Percentiles rank a stretch among this genome's conserved stretches.
Conservation (phyloP, 2,329 filamentous ascomycete genomes). For the Rugonectria rugulosa region DNA sequence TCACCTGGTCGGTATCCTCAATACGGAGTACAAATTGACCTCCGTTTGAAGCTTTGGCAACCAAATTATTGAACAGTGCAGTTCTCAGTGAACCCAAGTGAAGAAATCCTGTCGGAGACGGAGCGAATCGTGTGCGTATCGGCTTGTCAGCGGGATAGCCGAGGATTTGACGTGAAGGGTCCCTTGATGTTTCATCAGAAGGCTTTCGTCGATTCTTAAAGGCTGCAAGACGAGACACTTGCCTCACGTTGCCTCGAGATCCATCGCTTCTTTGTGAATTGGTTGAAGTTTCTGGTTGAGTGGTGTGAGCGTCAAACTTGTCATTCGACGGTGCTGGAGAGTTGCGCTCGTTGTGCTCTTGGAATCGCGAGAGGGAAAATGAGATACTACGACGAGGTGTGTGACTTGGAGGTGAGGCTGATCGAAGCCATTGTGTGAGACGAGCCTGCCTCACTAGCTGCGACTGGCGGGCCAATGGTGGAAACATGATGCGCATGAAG, state of each 20-base stretch:
- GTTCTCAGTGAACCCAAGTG: slow-evolving; percentile 92
- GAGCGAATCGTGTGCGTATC: slow-evolving; percentile 78
- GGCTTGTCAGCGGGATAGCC: slow-evolving; percentile 61
- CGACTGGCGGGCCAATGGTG: slow-evolving; percentile 21
- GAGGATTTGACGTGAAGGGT: slow-evolving; percentile 39
- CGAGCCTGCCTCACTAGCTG: slow-evolving; percentile 19
- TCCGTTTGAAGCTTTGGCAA: slow-evolving; percentile 80
- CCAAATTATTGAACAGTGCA: slow-evolving; percentile 92
- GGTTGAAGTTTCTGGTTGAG: neutral
- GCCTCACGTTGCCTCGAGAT: slow-evolving; percentile 6
- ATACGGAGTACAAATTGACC: slow-evolving; percentile 91
- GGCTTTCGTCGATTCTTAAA: slow-evolving; percentile 30
- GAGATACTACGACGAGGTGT: slow-evolving; percentile 22
- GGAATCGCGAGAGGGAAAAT: slow-evolving; percentile 17
- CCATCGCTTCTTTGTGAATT: neutral
- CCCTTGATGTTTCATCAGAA: neutral
- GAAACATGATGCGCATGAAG: slow-evolving; percentile 30
- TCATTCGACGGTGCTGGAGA: slow-evolving; percentile 4
- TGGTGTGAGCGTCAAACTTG: neutral
- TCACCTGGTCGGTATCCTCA: slow-evolving; percentile 93
- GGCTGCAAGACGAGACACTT: slow-evolving; percentile 31
- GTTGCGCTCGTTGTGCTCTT: neutral
- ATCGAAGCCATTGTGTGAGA: neutral
- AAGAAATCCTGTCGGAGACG: slow-evolving; percentile 92
- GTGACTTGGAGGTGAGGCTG: neutral